Percentiles rank a stretch among this genome's conserved stretches.
phyloP scores from a whole-genome alignment of 306 rosid genomes.

The Medicago ruthenica region DNA sequence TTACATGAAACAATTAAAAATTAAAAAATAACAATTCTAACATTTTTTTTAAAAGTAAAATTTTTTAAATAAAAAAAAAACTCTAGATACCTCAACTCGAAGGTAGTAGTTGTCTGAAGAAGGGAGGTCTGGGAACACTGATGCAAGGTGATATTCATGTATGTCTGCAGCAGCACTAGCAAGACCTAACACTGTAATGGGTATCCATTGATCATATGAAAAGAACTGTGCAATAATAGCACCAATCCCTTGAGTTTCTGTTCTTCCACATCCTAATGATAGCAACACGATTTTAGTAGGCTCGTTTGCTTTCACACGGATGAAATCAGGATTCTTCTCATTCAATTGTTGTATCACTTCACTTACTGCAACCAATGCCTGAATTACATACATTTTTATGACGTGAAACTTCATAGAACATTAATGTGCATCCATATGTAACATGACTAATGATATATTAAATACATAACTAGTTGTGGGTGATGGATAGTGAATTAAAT shows the following conservation, averaged over 20 bases:
- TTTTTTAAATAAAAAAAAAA: no score
- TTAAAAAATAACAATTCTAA: no score
- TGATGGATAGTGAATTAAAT: no score
- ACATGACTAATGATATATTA: no score
- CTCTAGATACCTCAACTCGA: not conserved
- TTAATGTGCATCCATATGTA: not conserved
- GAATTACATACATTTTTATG: not conserved
- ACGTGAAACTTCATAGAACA: not conserved
- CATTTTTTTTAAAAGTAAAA: no score
- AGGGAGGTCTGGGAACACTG: not conserved
- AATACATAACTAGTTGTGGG: no score
- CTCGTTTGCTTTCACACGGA: not conserved
- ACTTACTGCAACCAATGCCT: constrained; percentile 67
- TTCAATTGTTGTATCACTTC: constrained; percentile 58
- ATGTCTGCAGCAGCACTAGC: not conserved
- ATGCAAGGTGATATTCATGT: constrained; percentile 8
- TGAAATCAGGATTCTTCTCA: constrained; percentile 31
- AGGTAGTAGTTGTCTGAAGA: not conserved
- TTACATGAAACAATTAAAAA: no score
- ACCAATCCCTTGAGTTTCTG: rapidly evolving
- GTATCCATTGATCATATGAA: not conserved
- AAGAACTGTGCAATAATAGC: rapidly evolving
- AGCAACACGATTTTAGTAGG: not conserved
- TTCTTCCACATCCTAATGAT: constrained; percentile 16
- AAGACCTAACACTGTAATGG: no score